Base-by-base conservation (phyloP, 1,284 basidiomycete genomes). In the Porogramme epimiltina region DNA sequence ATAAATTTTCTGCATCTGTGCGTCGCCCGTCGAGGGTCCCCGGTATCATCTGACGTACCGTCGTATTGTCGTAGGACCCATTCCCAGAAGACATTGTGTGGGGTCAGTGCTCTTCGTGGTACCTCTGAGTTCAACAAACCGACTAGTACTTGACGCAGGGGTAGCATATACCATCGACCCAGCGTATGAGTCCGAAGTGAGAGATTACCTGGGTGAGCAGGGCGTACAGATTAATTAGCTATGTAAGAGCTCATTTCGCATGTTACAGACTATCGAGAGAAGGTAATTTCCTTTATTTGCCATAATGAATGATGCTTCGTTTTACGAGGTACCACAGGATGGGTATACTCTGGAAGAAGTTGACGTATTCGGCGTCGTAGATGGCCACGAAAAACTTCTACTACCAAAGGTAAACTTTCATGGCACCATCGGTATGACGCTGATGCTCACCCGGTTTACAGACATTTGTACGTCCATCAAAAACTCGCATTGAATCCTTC, bases 101-200 rank as follows among this genome's bases (percentile, higher is more conserved):
- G 92, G 93, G 92, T 80, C 53, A 42, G 77, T 64, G 37, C 37
- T 20, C 13, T 23, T 33, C n/a, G n/a, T n/a, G 22, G 15, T 26
- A 9, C 8, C 26, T 40, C 26, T 24, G 4, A 24, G 16, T 1
- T 25, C 39, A 31, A n/a, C n/a, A n/a, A n/a, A n/a, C n/a, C n/a
- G n/a, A 34, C 43, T 18, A 41, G 34, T 10, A 0, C n/a, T 28
- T 23, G 39, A 3, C 13, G n/a, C n/a, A 90, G 87, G 89, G 11
- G 71, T 94, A 23, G 89, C 87, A 20, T 93, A 90, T 67, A 91
- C 88, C 11, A 93, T 95, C 64, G 89, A 94, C 61, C 87, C 91
- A 0, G 74, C 66, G 25, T 81, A 89, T 60, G 84, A 82, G 44
- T 69, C 76, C 0, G 88, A 92, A 68, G 92, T 93, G 15, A 78